These are phyloP conservation scores for Apiotrichum montevideense DNA, from an alignment of 1,284 basidiomycete species.

Conservation along the genomic window DNA sequence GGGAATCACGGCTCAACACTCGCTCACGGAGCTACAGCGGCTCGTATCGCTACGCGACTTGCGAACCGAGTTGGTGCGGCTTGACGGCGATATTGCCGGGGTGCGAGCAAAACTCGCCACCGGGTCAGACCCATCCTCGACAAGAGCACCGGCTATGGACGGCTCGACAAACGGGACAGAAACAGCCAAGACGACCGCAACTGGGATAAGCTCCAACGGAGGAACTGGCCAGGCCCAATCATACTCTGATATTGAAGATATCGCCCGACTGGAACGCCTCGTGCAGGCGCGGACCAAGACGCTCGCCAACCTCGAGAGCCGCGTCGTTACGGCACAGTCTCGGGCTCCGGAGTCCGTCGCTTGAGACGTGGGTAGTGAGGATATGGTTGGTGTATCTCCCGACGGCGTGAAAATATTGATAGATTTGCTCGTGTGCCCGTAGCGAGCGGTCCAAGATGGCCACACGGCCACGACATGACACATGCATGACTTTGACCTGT, in stretches of 20 bases:
- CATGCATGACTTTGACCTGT: too few species aligned
- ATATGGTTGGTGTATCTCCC: too few species aligned
- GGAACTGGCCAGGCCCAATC: too few species aligned
- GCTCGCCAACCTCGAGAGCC: constrained; percentile 27
- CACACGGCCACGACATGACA: too few species aligned
- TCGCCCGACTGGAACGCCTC: constrained; percentile 32
- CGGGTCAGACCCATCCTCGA: neutral
- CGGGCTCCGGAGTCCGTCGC: too few species aligned
- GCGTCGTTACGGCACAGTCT: neutral
- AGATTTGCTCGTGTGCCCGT: too few species aligned
- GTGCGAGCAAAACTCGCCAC: constrained; percentile 22
- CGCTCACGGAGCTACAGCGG: constrained; percentile 25
- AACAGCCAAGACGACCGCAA: neutral
- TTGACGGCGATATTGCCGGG: constrained; percentile 35
- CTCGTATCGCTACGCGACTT: constrained; percentile 30
- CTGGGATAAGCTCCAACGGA: neutral
- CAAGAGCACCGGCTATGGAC: neutral
- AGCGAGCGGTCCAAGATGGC: too few species aligned
- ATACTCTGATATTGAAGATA: constrained; percentile 27
- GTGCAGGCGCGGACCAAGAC: constrained; percentile 36
- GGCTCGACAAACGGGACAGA: neutral
- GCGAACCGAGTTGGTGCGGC: constrained; percentile 22
- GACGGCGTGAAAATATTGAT: too few species aligned
- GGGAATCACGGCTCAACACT: constrained; percentile 32
- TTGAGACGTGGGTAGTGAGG: too few species aligned